Evolutionary conservation across 2,329 filamentous ascomycete genomes (phyloP).

Genomic region (Capronia coronata): DNA sequence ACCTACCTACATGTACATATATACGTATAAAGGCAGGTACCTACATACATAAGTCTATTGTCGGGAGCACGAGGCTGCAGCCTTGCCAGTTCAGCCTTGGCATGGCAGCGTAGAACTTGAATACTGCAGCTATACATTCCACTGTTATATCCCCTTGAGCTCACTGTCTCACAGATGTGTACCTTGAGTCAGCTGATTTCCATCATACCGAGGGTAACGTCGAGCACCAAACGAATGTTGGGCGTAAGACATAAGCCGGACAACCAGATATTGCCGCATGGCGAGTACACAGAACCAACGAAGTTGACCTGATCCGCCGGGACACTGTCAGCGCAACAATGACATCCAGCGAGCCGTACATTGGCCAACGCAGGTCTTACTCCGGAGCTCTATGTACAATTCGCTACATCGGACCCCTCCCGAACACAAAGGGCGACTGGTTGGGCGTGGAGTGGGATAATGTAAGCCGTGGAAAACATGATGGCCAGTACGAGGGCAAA

Average conservation of each 20-base stretch:
- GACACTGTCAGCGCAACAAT: neutral
- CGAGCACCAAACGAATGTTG: no score
- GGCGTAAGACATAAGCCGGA: no score
- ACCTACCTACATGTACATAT: no score
- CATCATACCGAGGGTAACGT: no score
- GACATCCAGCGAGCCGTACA: slow-evolving; percentile 3
- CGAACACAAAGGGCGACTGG: slow-evolving; percentile 72
- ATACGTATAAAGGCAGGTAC: no score
- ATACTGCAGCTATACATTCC: no score
- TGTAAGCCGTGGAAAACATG: slow-evolving; percentile 75
- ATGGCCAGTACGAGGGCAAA: slow-evolving; percentile 70
- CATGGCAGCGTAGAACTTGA: neutral
- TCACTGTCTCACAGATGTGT: no score
- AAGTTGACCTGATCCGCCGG: neutral
- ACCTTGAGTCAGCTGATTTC: no score
- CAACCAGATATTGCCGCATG: neutral
- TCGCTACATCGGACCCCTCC: slow-evolving; percentile 70
- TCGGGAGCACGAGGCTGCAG: neutral
- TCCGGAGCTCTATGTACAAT: slow-evolving; percentile 73
- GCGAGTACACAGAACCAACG: neutral
- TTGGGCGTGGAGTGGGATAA: slow-evolving; percentile 98
- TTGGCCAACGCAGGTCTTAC: slow-evolving; percentile 72
- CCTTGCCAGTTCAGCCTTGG: neutral
- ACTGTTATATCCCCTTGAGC: no score
- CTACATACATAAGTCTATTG: no score